Percentiles rank a stretch among this genome's conserved stretches.
Evolutionary conservation across 345 rosid genomes (phyloP).

Genomic region (Lenwebbia sp.): DNA sequence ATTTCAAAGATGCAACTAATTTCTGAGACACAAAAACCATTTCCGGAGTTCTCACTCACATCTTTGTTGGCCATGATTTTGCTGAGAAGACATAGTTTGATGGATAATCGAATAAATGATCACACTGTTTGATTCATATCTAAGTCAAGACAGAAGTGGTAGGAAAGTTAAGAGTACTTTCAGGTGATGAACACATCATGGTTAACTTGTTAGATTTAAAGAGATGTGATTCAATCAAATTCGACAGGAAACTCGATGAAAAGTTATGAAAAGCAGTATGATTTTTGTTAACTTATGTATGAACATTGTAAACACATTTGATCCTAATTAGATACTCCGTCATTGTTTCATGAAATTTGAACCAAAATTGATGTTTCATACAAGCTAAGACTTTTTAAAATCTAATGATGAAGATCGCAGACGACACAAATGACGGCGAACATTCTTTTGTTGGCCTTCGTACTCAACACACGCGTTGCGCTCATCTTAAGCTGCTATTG

Average conservation of each 20-base stretch:
- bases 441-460: neutral
- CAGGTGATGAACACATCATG: neutral
- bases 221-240: neutral
- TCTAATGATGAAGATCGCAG: neutral
- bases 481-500: neutral
- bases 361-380: neutral
- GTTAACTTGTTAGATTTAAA: neutral
- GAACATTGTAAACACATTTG: neutral
- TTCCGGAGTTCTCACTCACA: neutral
- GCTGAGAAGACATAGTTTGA: neutral
- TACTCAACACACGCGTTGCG: neutral
- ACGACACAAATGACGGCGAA: neutral
- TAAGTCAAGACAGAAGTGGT: neutral
- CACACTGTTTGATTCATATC: neutral
- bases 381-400: neutral
- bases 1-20: neutral
- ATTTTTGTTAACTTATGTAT: neutral
- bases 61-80: neutral
- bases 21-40: neutral
- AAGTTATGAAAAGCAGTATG: neutral
- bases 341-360: neutral
- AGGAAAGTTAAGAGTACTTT: neutral
- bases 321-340: neutral
- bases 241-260: neutral
- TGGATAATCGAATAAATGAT: neutral